Evolutionary conservation across 2,329 filamentous ascomycete genomes (phyloP), one percentile per base, ranked within the genome.

Genomic region (Trichoderma aggressivum): DNA sequence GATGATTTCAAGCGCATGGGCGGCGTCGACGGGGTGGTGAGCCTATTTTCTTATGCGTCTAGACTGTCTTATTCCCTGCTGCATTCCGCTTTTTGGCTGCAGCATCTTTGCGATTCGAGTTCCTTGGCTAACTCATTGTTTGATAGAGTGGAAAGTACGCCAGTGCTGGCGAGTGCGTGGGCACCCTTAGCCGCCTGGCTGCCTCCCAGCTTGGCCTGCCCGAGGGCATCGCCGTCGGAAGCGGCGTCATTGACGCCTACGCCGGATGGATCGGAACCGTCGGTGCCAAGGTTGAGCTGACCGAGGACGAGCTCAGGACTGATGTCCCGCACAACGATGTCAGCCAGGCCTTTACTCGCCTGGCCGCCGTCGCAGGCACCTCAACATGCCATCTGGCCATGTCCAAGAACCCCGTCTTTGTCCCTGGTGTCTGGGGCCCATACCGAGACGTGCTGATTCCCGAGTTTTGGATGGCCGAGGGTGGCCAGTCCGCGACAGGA

Each of bases 181-280:
- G 95, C 65, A 90, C 88, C 0, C 86, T 99, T 21, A 96, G 92
- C 77, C 91, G 95, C 74, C 92, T 92, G 77, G 94, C 96, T 7
- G 93, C 92, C 18, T 82, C 86, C 61, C 92, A 98, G 74, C 89
- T 99, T 72, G 95, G 96, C 8, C 87, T 99, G 3, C 91, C 91
- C 6, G 86, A 91, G 24, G 95, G 94, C 50, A 96, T 98, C 75
- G 94, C 96, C 21, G 92, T 99, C 70, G 96, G 96, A 68, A 97
- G 94, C 78, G 94, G 94, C 81, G 96, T 99, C 74, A 99, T 99
- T 78, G 96, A 99, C 80, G 96, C 96, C 21, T 99, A 99, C 78
- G 96, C 96, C 72, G 96, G 96, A 74, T 99, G 96, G 96, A 96
- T 99, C 75, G 96, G 96, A 73, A 98, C 96, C 1, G 96, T 99